These are phyloP conservation scores for Fusarium poae DNA, from an alignment of 2,329 filamentous ascomycete genomes.

Conservation along the genomic window DNA sequence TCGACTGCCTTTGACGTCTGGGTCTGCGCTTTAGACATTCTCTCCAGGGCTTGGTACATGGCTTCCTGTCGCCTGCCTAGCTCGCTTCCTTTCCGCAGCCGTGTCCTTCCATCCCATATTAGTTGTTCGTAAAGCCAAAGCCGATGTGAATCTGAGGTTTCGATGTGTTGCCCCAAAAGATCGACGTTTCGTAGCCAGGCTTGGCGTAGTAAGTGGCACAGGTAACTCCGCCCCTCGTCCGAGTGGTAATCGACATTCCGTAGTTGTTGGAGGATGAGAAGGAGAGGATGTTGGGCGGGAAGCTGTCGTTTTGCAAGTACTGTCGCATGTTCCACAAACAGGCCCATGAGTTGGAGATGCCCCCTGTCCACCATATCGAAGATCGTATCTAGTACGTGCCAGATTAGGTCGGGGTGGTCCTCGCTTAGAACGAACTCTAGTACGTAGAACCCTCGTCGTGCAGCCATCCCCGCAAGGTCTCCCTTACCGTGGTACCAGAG, in stretches of 20 bases:
- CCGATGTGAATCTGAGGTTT: slow-evolving; percentile 48
- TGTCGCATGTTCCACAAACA: slow-evolving; percentile 54
- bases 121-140: slow-evolving; percentile 57
- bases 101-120: slow-evolving; percentile 56
- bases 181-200: slow-evolving; percentile 57
- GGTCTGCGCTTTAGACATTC: slow-evolving; percentile 38
- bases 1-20: slow-evolving; percentile 24
- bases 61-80: slow-evolving; percentile 46
- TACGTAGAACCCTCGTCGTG: slow-evolving; percentile 53
- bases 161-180: slow-evolving; percentile 51
- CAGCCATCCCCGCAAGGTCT: slow-evolving; percentile 54
- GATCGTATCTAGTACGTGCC: slow-evolving; percentile 57
- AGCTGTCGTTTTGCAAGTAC: slow-evolving; percentile 49
- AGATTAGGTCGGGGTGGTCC: slow-evolving; percentile 55
- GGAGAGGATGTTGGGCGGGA: slow-evolving; percentile 52
- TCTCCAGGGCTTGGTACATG: slow-evolving; percentile 52
- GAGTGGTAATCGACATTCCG: slow-evolving; percentile 51
- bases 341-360: slow-evolving; percentile 52
- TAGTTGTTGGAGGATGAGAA: slow-evolving; percentile 52
- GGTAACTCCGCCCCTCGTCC: slow-evolving; percentile 50
- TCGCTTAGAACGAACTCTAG: slow-evolving; percentile 55
- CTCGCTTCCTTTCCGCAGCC: slow-evolving; percentile 52
- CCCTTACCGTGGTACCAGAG: slow-evolving; percentile 55
- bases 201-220: slow-evolving; percentile 53
- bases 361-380: slow-evolving; percentile 56